Base-by-base conservation (phyloP, 495 filamentous ascomycete genomes). In the Neurospora tetraspora region DNA sequence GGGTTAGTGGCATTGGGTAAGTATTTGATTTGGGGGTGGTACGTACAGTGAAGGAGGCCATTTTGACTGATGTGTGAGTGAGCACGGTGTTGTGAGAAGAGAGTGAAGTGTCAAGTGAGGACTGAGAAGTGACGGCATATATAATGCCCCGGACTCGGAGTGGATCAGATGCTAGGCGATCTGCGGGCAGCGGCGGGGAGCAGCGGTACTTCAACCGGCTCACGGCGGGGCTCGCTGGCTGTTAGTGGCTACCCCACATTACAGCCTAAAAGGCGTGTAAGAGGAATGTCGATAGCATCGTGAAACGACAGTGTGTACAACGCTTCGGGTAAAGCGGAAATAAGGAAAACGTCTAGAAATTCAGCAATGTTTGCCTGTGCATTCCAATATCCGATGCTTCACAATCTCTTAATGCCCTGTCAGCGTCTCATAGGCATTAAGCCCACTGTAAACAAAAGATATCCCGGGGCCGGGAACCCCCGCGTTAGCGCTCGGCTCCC, bases 31-130 rank as follows among this genome's bases (percentile, higher is more conserved):
- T 39, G 14, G 16, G 53, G 31, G 39, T 37, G 5, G 14, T n/a
- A 74, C 79, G 76, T 74, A 83, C 82, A 38, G 81, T 79, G 71
- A 84, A 84, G 42, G 81, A 68, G 7, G 70, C 14, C 71, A 69
- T 72, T 34, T 5, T 71, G 27, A 36, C 18, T 61, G 27, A 34
- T 34, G 16, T 23, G 39, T 42, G 5, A 16, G 37, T 27, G 18
- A 39, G 39, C 14, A n/a, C 69, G 20, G 27, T 27, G 8, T 8
- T 47, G 27, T 71, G 36, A 43, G 39, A 39, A 34, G 38, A 43
- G n/a, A 61, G 5, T 10, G 23, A 2, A 6, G 5, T 7, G 4
- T 10, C 16, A 0, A 31, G 12, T 61, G 53, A 61, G 23, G 23
- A 61, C 47, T 61, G 23, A 34, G 11, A 61, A 34, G 53, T 61